Conservation (phyloP, 148 eudicot genomes). For the Agrostemma githago region DNA sequence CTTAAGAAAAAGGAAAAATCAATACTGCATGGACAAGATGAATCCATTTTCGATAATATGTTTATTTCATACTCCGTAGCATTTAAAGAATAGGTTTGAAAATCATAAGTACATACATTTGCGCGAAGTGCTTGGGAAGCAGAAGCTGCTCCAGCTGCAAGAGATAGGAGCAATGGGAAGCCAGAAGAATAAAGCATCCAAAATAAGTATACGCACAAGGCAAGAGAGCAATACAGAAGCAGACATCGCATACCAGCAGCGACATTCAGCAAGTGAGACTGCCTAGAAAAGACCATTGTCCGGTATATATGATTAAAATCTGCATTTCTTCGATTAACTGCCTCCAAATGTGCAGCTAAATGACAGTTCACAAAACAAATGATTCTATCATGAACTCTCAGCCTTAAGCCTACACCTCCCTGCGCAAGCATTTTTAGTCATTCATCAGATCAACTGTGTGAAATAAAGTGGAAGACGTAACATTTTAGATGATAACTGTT, state of each 20-base stretch:
- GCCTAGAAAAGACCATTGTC: slow-evolving; percentile 75
- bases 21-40: background rate
- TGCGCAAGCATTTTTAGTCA: slow-evolving; percentile 31
- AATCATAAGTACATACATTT: slow-evolving; percentile 42
- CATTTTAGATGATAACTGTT: background rate
- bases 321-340: slow-evolving; percentile 87
- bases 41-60: background rate
- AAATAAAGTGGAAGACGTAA: background rate
- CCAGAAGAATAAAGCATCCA: slow-evolving; percentile 81
- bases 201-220: slow-evolving; percentile 73
- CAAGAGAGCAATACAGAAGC: slow-evolving; percentile 69
- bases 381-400: slow-evolving; percentile 89
- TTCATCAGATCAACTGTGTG: slow-evolving; percentile 7
- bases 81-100: background rate
- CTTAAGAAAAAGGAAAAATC: background rate
- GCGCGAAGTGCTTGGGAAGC: slow-evolving; percentile 56
- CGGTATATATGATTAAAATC: slow-evolving; percentile 87
- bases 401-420: slow-evolving; percentile 98
- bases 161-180: slow-evolving; percentile 65
- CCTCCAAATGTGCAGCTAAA: slow-evolving; percentile 97
- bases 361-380: slow-evolving; percentile 91
- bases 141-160: slow-evolving; percentile 84
- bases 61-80: background rate
- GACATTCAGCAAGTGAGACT: slow-evolving; percentile 62
- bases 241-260: slow-evolving; percentile 87